Base-by-base conservation (phyloP, 225 moss, liverwort and hornwort species). In the Polytrichum formosum region DNA sequence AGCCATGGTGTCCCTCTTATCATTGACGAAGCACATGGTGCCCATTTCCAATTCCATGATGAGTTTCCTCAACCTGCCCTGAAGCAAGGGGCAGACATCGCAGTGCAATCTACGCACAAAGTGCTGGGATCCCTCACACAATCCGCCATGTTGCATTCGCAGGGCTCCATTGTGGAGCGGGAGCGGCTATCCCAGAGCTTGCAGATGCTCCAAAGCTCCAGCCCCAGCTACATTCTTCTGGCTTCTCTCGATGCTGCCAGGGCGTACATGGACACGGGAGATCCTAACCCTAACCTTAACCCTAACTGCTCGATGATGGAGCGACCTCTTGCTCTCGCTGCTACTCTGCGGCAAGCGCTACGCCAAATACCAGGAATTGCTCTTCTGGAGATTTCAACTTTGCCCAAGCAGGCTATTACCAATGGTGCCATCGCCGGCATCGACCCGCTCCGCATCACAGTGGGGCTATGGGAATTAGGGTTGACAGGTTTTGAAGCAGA, bases 61-160 rank as follows among this genome's bases (percentile, higher is more conserved):
- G 53, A 76, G 27, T 74, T 97, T 56, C 92, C 96, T 9, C 25
- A 27, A 70, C 83, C 91, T 31, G 96, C 92, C 6, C 72, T 97
- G 23, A 90, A 86, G 76, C 90, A 86, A 66, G 92, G 96, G 5
- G 91, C 93, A 28, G 93, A 97, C 65, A 67, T 97, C 2, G 84
- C 80, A 18, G 90, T 97, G 70, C 96, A 97, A 66, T 97, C 96
- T n/a, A 93, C 93, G 8, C 96, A 97, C 84, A 93, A 97, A 80
- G 93, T 93, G 67, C 30, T 97, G 68, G 87, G 89, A 67, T 92
- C 96, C 2, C 84, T 97, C 63, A 93, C 96, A 2, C 96, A 97
- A 76, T 92, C 93, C 19, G 90, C 92, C 61, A 97, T 97, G 96
- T 75, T 97, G 69, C 96, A 93, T 67, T 61, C 83, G 22, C 85